phyloP scores from a whole-genome alignment of 306 rosid genomes.

The Clitoria ternatea region DNA sequence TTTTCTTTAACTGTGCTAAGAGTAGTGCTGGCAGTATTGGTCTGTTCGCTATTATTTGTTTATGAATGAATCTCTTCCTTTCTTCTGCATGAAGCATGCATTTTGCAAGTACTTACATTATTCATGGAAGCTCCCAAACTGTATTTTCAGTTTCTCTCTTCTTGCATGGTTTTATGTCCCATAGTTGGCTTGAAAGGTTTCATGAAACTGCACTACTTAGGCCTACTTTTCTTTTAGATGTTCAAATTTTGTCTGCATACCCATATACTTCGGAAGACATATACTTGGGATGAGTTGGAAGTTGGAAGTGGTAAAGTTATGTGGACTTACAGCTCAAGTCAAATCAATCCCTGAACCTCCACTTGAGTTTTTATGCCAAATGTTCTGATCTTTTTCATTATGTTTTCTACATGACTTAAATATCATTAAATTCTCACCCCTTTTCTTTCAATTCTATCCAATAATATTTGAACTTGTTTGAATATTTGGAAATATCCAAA shows the following conservation, averaged over 20 bases:
- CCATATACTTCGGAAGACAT: constrained; percentile 14
- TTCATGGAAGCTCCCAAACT: background rate
- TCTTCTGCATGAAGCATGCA: constrained; percentile 7
- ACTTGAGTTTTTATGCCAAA: background rate
- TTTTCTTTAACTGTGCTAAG: background rate
- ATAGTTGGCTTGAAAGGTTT: background rate
- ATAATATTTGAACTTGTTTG: no score
- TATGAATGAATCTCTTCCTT: constrained; percentile 7
- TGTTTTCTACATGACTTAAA: constrained; percentile 4
- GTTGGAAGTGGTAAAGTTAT: background rate
- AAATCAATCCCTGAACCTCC: background rate
- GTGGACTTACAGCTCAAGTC: background rate
- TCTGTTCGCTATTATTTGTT: constrained; percentile 16
- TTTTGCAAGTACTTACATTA: constrained; percentile 9
- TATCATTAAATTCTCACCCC: background rate
- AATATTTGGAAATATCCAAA: no score
- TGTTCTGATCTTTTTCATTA: background rate
- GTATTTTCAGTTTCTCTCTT: constrained; percentile 15
- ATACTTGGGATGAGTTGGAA: constrained; percentile 7
- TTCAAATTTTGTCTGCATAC: constrained; percentile 3
- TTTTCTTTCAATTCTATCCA: background rate
- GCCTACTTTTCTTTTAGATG: background rate
- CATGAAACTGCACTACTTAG: constrained; percentile 10
- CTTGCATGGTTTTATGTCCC: constrained; percentile 11
- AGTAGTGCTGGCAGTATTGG: background rate